phyloP scores from a whole-genome alignment of 192 early-diverging fungal species.

The Podochytrium sp. region DNA sequence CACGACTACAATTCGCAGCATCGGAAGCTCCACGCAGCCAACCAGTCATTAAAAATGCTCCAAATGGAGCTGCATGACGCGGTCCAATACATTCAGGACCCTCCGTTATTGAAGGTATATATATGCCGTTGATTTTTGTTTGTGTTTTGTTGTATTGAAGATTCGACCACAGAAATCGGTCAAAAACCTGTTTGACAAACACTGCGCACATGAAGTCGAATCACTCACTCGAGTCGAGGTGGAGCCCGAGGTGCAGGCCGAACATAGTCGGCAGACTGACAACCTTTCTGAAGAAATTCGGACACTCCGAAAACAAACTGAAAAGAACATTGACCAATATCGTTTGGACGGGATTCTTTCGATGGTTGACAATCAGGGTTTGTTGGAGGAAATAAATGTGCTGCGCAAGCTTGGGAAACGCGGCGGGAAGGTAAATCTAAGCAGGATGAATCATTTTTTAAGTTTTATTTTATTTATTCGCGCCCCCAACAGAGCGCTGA shows the following conservation, averaged over 20 bases:
- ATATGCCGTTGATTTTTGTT: neutral
- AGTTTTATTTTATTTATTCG: too few species aligned
- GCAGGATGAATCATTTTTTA: too few species aligned
- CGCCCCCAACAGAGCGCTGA: too few species aligned
- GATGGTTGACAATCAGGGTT: conserved; percentile 49
- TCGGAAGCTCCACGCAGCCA: conserved; percentile 34
- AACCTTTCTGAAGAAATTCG: conserved; percentile 34
- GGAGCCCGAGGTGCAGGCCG: conserved; percentile 44
- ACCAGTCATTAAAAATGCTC: conserved; percentile 37
- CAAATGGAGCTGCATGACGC: conserved; percentile 43
- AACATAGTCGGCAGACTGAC: conserved; percentile 45
- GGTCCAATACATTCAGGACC: conserved; percentile 53
- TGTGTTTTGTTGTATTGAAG: neutral
- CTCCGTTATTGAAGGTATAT: conserved; percentile 37
- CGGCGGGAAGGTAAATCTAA: neutral
- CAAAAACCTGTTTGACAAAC: conserved; percentile 36
- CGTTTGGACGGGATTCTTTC: conserved; percentile 43
- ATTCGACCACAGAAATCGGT: conserved; percentile 20
- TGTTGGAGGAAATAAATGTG: conserved; percentile 37
- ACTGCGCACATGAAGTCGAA: conserved; percentile 18
- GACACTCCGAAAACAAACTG: conserved; percentile 30
- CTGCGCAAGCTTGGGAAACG: neutral
- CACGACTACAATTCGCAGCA: conserved; percentile 34
- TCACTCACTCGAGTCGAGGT: conserved; percentile 13
- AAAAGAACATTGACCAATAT: conserved; percentile 37